Evolutionary conservation across 331 rosid genomes (phyloP).

Genomic region (Prunus yedoensis): DNA sequence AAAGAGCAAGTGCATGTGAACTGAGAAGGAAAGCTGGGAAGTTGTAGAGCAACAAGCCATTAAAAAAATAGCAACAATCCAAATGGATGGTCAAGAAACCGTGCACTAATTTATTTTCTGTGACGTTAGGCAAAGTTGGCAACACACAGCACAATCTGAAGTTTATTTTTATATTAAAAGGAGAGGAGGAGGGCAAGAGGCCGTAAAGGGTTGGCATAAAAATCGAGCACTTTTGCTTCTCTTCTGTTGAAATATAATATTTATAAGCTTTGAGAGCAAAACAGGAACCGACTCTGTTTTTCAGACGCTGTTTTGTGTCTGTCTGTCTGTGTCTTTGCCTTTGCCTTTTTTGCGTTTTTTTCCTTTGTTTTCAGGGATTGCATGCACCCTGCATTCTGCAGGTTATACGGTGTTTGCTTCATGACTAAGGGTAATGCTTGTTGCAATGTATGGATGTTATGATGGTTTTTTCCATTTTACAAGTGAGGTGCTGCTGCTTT

Average conservation of each 20-base stretch:
- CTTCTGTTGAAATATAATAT: neutral
- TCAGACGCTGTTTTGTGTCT: slow-evolving; percentile 16
- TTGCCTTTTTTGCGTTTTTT: neutral
- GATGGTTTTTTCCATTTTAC: neutral
- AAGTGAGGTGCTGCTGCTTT: too few species aligned
- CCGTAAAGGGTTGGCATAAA: slow-evolving; percentile 42
- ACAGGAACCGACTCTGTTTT: slow-evolving; percentile 24
- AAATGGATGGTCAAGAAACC: slow-evolving; percentile 53
- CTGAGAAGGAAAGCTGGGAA: slow-evolving; percentile 47
- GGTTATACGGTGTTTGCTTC: slow-evolving; percentile 2
- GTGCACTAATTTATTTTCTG: slow-evolving; percentile 47
- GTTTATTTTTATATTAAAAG: slow-evolving; percentile 43
- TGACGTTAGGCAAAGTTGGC: slow-evolving; percentile 45
- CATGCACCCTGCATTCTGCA: slow-evolving; percentile 1
- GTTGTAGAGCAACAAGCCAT: slow-evolving; percentile 20
- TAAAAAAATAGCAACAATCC: slow-evolving; percentile 39
- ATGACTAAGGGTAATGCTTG: neutral
- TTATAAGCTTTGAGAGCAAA: neutral
- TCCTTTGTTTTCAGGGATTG: neutral
- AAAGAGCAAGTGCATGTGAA: neutral
- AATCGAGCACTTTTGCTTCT: slow-evolving; percentile 40
- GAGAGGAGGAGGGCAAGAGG: slow-evolving; percentile 26
- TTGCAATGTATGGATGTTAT: neutral
- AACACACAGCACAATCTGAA: neutral
- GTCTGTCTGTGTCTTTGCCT: neutral